Base-by-base conservation (phyloP, 495 filamentous ascomycete genomes). In the Aspergillus egyptiacus region DNA sequence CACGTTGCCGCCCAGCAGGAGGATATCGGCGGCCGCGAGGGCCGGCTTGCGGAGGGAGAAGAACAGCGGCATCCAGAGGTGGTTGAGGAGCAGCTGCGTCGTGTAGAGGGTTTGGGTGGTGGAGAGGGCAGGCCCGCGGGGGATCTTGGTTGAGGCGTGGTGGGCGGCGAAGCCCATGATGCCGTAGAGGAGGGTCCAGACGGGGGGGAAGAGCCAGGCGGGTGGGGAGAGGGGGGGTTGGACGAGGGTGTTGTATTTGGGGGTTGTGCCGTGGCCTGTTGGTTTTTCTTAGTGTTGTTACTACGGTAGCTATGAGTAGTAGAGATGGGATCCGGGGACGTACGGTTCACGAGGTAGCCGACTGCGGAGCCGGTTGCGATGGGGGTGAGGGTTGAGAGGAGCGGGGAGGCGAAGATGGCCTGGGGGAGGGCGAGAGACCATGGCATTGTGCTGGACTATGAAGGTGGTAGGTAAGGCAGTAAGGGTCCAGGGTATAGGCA, bases 1-100 rank as follows among this genome's bases (percentile, higher is more conserved):
- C 14, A 84, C 83, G 5, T 82, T 70, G 1, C 82, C 87, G 1
- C 80, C 75, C 9, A 96, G 69, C 1, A 83, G 75, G 2, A 85
- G 69, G 39, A 94, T 83, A 68, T 96, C 86, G 4, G 74, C 78
- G 7, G 89, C 77, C 1, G 89, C 90, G 60, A 81, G 78, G 48
- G 82, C 76, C 2, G 89, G 87, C 19, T 79, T 75, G 31, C 80
- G 76, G 25, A 85, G 54, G 1, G 77, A 75, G 61, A 95, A 96
- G 75, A 96, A 97, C 7, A 96, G 77, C 1, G 91, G 91, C 88
- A 93, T 96, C 89, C 87, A 97, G 38, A 84, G 62, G 15, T 93
- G 68, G 63, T 96, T 96, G 11, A 96, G 67, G 15, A 73, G 84
- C 7, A 96, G 82, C 61, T 96, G 91, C 36, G 84, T 78, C 5